Evolutionary conservation across 306 rosid species (phyloP).

Genomic region (Inga laurina): DNA sequence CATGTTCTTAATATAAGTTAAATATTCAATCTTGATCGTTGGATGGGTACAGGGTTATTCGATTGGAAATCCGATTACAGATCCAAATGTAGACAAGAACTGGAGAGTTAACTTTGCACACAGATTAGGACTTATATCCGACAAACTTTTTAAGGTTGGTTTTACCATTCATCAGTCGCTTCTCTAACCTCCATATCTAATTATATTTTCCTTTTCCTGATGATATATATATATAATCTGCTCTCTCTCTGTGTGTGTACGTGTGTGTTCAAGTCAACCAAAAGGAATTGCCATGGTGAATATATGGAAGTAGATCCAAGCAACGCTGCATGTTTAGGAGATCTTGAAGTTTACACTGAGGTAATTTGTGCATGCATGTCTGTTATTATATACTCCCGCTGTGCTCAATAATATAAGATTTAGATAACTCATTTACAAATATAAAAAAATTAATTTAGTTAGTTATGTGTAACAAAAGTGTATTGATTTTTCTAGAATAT

Average conservation of each 20-base stretch:
- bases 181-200: background rate
- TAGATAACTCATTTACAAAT: too few relatives aligned
- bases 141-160: slow-evolving; percentile 31
- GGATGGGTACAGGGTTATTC: slow-evolving; percentile 22
- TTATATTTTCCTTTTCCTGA: background rate
- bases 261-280: slow-evolving; percentile 22
- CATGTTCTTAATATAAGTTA: background rate
- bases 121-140: slow-evolving; percentile 26
- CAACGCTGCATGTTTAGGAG: slow-evolving; percentile 27
- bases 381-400: too few relatives aligned
- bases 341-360: slow-evolving; percentile 28
- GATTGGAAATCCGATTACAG: slow-evolving; percentile 36
- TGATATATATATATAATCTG: background rate
- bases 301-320: slow-evolving; percentile 16
- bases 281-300: slow-evolving; percentile 34
- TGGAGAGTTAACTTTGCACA: slow-evolving; percentile 27
- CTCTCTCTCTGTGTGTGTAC: too few relatives aligned
- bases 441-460: too few relatives aligned
- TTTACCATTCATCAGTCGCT: background rate
- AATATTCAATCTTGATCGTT: background rate
- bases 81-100: background rate
- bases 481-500: too few relatives aligned
- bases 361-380: background rate
- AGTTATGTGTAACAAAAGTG: too few relatives aligned
- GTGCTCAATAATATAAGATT: too few relatives aligned